Evolutionary conservation across 768 basidiomycete species (phyloP).

Genomic region (Cyathus striatus): DNA sequence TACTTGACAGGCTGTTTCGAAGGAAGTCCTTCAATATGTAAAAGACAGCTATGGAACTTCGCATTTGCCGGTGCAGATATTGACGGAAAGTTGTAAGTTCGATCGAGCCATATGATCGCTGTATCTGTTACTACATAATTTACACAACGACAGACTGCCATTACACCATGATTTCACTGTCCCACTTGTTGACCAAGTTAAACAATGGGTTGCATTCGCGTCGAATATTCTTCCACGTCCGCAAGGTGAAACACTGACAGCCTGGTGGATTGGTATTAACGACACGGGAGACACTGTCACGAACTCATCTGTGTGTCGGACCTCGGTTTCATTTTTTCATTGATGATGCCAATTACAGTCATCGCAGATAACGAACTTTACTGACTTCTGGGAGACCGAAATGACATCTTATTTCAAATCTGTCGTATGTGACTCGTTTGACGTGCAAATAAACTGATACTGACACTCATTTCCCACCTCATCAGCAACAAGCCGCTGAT

Average conservation of each 20-base stretch:
- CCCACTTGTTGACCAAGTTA: slow-evolving; percentile 42
- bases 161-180: slow-evolving; percentile 43
- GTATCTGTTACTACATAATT: neutral
- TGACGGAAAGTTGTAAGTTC: slow-evolving; percentile 29
- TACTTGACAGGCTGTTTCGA: slow-evolving; percentile 47
- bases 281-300: slow-evolving; percentile 46
- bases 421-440: slow-evolving; percentile 28
- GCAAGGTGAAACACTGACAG: slow-evolving; percentile 33
- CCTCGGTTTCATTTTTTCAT: too few relatives aligned
- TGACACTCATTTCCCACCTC: neutral
- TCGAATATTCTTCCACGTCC: slow-evolving; percentile 40
- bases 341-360: too few relatives aligned
- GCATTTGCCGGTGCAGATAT: slow-evolving; percentile 52
- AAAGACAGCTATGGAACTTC: slow-evolving; percentile 49
- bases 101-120: neutral
- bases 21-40: slow-evolving; percentile 37
- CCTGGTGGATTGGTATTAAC: slow-evolving; percentile 60
- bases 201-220: slow-evolving; percentile 42
- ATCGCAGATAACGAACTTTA: slow-evolving; percentile 36
- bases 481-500: slow-evolving; percentile 27
- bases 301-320: slow-evolving; percentile 34
- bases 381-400: slow-evolving; percentile 44
- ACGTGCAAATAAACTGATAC: neutral
- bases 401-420: slow-evolving; percentile 45
- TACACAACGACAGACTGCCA: slow-evolving; percentile 27